Evolutionary conservation across 257 asterid species (phyloP).

Genomic region (Solanum chaucha): DNA sequence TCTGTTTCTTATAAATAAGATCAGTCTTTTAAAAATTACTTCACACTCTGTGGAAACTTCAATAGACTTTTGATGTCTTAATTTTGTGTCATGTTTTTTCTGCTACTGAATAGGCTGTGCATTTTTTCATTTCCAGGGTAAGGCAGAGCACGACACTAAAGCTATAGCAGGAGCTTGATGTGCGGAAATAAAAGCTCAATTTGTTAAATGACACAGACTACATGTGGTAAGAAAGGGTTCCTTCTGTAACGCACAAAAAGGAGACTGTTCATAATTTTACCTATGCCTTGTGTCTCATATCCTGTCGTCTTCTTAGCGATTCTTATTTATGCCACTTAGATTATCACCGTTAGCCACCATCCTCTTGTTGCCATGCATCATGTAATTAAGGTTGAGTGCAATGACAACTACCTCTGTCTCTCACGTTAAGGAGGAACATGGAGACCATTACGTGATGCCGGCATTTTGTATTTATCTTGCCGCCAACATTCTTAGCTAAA

Average conservation of each 20-base stretch:
- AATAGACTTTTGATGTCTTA: background rate
- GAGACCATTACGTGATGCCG: background rate
- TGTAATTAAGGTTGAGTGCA: background rate
- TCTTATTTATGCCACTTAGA: background rate
- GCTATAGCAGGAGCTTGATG: conserved; percentile 52
- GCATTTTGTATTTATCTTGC: background rate
- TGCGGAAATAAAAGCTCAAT: background rate
- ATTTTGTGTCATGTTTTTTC: background rate
- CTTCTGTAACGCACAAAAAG: background rate
- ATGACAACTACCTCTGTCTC: background rate
- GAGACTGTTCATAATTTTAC: background rate
- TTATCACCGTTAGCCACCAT: background rate
- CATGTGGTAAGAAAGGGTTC: conserved; percentile 10
- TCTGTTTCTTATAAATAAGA: background rate
- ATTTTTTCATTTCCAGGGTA: conserved; percentile 26
- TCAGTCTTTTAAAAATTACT: background rate
- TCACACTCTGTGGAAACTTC: background rate
- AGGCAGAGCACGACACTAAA: conserved; percentile 40
- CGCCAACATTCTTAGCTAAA: background rate
- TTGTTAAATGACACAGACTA: background rate
- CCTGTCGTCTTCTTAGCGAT: background rate
- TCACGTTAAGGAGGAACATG: background rate
- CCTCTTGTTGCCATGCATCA: background rate
- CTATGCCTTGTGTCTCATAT: background rate
- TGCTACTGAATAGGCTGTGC: background rate